These are phyloP conservation scores for Mycena vitilis DNA, from an alignment of 768 basidiomycete species.

Conservation along the genomic window DNA sequence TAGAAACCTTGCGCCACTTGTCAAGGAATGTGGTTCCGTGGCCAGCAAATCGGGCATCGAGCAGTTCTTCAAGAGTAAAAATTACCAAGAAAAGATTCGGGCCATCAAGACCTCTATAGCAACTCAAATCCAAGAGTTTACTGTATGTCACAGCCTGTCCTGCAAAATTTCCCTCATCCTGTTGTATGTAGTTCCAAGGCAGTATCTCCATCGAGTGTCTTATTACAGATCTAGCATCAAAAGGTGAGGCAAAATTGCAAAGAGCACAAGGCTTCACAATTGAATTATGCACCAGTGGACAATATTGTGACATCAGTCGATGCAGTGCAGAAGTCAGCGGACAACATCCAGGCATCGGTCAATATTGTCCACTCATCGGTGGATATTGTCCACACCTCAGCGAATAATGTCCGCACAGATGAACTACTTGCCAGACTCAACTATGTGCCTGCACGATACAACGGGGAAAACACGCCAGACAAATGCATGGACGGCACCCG, in stretches of 20 bases:
- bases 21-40: not conserved
- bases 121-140: conserved; percentile 17
- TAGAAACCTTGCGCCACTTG: conserved; percentile 7
- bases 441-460: too few relatives aligned
- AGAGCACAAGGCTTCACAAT: too few relatives aligned
- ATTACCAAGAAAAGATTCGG: conserved; percentile 13
- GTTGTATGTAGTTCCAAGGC: not conserved
- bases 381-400: too few relatives aligned
- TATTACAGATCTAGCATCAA: not conserved
- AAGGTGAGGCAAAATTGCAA: too few relatives aligned
- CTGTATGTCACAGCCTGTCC: conserved; percentile 1
- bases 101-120: conserved; percentile 17
- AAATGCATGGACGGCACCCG: too few relatives aligned
- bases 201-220: not conserved
- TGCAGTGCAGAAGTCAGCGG: too few relatives aligned
- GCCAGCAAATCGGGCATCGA: not conserved
- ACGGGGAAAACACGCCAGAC: too few relatives aligned
- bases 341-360: not conserved
- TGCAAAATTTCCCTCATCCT: not conserved
- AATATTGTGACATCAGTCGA: too few relatives aligned
- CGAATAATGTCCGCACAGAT: not conserved
- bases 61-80: conserved; percentile 10
- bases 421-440: too few relatives aligned
- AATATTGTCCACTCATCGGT: not conserved
- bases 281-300: too few relatives aligned